Evolutionary conservation across 208 protist species (phyloP), one percentile per base, ranked within the genome.

Genomic region (Trypanosoma cruzi): DNA sequence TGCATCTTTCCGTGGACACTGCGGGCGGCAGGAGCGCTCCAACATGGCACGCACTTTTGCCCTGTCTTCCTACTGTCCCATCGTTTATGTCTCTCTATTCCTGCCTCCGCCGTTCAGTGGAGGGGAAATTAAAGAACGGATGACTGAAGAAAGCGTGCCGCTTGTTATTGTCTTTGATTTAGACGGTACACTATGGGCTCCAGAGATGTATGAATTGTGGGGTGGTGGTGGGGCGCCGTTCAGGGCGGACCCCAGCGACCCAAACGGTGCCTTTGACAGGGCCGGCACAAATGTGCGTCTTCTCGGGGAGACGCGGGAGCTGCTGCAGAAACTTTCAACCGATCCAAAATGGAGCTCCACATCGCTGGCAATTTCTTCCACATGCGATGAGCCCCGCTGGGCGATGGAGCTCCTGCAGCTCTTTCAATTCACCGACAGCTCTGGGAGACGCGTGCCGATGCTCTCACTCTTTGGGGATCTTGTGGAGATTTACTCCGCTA

Each of bases 81-180:
- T 44, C 13, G 40, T 1, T 14, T 40, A 44, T 44, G 22, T n/a
- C 1, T n/a, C 48, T 52, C 48, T 52, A 24, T 52, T 26, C n/a
- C 48, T 52, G 16, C 48, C 24, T 26, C 20, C 48, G 0, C 48
- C 11, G 18, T 1, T 52, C 18, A 26, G n/a, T 24, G 44, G 31
- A 18, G 64, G 49, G 50, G 11, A 63, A 5, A 20, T 40, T 7
- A 24, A 28, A 31, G 71, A 18, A 54, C 11, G 37, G 26, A 71
- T 72, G 66, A 65, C 50, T 29, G 55, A 55, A n/a, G 65, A 74
- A 22, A 64, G 57, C 18, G 11, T 85, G 11, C 91, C 91, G 8
- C 78, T 80, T 29, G 84, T 96, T 28, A 92, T 97, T 71, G 90
- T 94, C 49, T 96, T 96, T 59, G 93, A 97, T 56, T 84, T 97